Evolutionary conservation across 345 rosid genomes (phyloP).

Genomic region (Boechera retrofracta): DNA sequence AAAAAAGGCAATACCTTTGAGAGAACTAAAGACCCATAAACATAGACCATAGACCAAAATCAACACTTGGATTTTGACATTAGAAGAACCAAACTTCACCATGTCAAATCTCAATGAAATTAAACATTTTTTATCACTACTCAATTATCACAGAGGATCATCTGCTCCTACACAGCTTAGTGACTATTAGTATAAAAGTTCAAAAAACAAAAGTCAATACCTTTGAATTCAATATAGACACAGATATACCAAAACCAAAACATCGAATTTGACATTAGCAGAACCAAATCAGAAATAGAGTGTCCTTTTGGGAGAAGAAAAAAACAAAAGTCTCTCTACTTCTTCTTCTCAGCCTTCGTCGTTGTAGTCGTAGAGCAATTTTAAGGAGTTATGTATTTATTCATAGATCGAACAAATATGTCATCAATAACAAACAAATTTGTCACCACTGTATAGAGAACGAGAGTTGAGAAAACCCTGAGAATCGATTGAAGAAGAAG

Average conservation of each 20-base stretch:
- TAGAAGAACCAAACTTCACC: neutral
- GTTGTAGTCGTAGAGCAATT: slow-evolving; percentile 20
- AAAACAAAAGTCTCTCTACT: neutral
- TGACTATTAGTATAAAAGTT: neutral
- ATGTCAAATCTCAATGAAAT: neutral
- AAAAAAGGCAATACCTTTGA: neutral
- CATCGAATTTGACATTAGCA: neutral
- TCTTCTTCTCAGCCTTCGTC: slow-evolving; percentile 21
- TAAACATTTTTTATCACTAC: neutral
- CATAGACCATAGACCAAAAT: neutral
- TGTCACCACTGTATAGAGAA: too few species aligned
- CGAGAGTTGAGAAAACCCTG: too few species aligned
- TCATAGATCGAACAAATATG: too few species aligned
- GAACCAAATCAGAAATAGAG: neutral
- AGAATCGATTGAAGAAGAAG: too few species aligned
- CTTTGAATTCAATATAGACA: slow-evolving; percentile 1
- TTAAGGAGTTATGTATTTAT: neutral
- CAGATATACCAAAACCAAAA: neutral
- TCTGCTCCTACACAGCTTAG: neutral
- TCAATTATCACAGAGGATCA: neutral
- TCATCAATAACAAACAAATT: too few species aligned
- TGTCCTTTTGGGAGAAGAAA: neutral
- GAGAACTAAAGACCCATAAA: slow-evolving; percentile 13
- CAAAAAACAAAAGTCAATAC: neutral
- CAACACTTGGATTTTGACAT: neutral